phyloP scores from a whole-genome alignment of 352 stramenopile genomes.

The Thalassiosira ordinaria region DNA sequence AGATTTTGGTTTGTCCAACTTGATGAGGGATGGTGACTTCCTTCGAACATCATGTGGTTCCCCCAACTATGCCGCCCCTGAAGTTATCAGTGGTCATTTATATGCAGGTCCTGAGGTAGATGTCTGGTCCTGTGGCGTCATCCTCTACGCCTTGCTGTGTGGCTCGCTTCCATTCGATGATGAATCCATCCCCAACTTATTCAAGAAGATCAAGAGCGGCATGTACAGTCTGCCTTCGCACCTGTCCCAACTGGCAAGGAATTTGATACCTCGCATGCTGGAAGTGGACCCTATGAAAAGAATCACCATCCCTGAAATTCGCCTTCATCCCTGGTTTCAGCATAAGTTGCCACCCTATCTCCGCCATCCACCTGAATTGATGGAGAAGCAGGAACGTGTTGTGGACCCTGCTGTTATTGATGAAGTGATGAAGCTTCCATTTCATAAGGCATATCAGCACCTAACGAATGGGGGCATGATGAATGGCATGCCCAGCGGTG shows the following conservation, averaged over 20 bases:
- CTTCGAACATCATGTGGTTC: constrained; percentile 95
- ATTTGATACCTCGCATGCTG: constrained; percentile 98
- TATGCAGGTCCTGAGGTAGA: constrained; percentile 99
- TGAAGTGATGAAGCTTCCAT: constrained; percentile 86
- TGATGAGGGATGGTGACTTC: constrained; percentile 98
- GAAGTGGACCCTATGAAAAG: constrained; percentile 99
- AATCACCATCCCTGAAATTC: constrained; percentile 98
- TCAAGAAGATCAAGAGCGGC: constrained; percentile 99
- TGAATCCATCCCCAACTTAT: constrained; percentile 98
- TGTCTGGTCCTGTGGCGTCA: constrained; percentile 99
- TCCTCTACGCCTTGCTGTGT: constrained; percentile 98
- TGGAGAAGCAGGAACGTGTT: constrained; percentile 92
- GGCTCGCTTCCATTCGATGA: constrained; percentile 98
- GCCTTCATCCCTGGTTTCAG: constrained; percentile 98
- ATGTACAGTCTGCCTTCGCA: constrained; percentile 98
- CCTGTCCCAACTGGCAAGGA: constrained; percentile 92
- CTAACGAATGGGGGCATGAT: constrained; percentile 45
- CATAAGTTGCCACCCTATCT: constrained; percentile 98
- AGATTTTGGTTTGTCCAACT: constrained; percentile 99
- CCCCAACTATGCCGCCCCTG: constrained; percentile 99
- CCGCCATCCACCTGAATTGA: constrained; percentile 93
- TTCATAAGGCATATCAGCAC: constrained; percentile 82
- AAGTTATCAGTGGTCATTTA: constrained; percentile 98
- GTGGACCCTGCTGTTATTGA: constrained; percentile 87
- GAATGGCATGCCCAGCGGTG: constrained; percentile 53